Evolutionary conservation across 1,284 basidiomycete genomes (phyloP), one percentile per base, ranked within the genome.

Genomic region (Exobasidium cylindrosporum): DNA sequence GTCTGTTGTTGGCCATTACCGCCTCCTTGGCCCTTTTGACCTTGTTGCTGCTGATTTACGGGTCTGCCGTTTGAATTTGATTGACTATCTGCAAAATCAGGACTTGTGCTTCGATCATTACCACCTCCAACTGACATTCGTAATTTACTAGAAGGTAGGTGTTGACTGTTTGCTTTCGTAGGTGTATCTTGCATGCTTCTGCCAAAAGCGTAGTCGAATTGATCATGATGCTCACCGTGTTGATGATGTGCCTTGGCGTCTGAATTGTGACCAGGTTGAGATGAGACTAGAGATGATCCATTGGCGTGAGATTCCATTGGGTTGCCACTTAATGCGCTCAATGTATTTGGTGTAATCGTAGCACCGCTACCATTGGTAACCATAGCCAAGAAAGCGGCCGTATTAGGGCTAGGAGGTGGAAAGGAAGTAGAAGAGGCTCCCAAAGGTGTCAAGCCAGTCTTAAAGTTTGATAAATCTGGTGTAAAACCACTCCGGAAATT

Each of bases 361-460:
- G 75, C 67, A 13, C 64, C 69, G 1, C 66, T 65, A 4, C 63
- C 62, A 64, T 84, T 84, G 73, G 87, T 88, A 70, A 89, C 91
- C 84, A 95, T 92, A 83, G 94, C 89, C 60, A 97, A 86, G 82
- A 97, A 91, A 11, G 93, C 92, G 3, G 91, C 89, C 7, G 94
- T 96, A 76, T 89, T 90, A 0, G 94, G 94, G 52, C 89, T 89
- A 0, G 91, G 88, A 40, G 89, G 88, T 1, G 92, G 91, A 65
- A 68, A 73, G 5, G 63, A 64, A 81, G 91, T 92, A 26, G 60
- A 57, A n/a, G 66, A 66, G 17, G 67, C 57, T 31, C 87, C 88
- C 6, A 74, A 59, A 2, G 74, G 74, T 67, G 91, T 88, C 61
- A 91, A 86, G 54, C 73, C 65, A 0, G 74, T 76, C 56, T 73